Conservation (phyloP, 1,139 yeast species). For the Tardiomyces blankii region DNA sequence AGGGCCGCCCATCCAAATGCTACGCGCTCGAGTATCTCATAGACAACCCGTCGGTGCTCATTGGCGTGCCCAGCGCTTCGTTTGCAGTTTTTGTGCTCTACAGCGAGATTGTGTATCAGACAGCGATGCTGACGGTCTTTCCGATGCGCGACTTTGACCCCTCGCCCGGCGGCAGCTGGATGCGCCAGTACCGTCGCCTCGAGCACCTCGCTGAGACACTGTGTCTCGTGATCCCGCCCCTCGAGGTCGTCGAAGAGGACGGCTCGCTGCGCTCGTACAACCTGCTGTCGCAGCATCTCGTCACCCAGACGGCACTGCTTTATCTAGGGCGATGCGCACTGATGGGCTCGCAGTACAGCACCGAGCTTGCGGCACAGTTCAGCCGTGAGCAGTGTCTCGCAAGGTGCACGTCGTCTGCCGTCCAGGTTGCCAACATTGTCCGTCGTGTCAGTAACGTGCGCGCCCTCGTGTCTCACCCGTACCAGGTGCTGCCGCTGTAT, state of each 20-base stretch:
- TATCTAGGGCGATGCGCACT: background rate
- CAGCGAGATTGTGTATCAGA: background rate
- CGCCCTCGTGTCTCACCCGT: background rate
- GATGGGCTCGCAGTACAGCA: background rate
- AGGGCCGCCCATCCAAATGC: constrained; percentile 4
- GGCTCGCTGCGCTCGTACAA: background rate
- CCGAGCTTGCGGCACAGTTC: background rate
- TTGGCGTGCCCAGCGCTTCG: background rate
- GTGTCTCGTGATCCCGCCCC: background rate
- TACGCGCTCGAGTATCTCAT: background rate
- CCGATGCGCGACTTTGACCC: background rate
- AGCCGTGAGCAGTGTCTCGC: background rate
- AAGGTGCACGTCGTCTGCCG: background rate
- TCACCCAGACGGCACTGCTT: background rate
- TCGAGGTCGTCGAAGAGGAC: background rate
- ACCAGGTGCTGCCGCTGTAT: constrained; percentile 6
- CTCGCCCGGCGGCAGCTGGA: background rate
- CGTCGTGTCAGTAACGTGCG: background rate
- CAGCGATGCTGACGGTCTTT: background rate
- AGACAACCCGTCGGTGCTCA: background rate
- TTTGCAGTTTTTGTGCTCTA: background rate
- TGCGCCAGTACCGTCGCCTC: background rate
- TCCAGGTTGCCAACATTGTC: background rate
- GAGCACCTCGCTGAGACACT: background rate
- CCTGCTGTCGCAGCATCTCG: background rate